Evolutionary conservation across 495 filamentous ascomycete genomes (phyloP), one percentile per base, ranked within the genome.

Genomic region (Jackrogersella minutella): DNA sequence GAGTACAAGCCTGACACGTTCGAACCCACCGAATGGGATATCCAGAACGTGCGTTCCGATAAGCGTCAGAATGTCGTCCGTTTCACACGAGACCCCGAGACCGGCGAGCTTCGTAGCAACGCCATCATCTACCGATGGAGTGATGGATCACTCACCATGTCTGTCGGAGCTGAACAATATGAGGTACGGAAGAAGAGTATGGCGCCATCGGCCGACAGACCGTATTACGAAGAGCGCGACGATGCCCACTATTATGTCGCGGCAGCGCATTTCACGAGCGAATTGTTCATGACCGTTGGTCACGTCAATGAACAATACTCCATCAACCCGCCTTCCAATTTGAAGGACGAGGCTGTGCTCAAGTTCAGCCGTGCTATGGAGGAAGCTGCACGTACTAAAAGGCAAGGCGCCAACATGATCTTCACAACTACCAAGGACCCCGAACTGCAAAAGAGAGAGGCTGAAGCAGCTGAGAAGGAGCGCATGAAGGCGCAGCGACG

Each of bases 71-170:
- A 76, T 16, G 64, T 75, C 4, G 72, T 78, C 41, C 75, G 80
- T 21, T 80, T 75, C 63, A 76, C 76, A 33, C 77, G 75, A 41
- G 77, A 82, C 41, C 64, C 73, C 0, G 71, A 74, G 21, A 81
- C 79, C 0, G 76, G 76, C 52, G 74, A 84, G 33, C 78, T 92
- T 9, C 85, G 90, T 69, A 93, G 90, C 33, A 95, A 95, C 73
- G 84, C 91, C 5, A 86, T 89, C 43, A 79, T 94, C 24, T 85
- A 92, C 57, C 86, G 84, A 61, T 96, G 92, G 92, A 90, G 90
- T 60, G 92, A 96, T 70, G 92, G 92, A 34, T 93, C 90, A 5
- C 76, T 93, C 24, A 96, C 93, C 13, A 80, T 97, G 8, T 86
- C 85, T 0, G 73, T 86, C 41, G 90, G 93, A 7, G 81, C 82